Percentiles rank a stretch among this genome's conserved stretches.
Evolutionary conservation across 2,329 filamentous ascomycete genomes (phyloP).

Genomic region (Botryosphaeria agaves): DNA sequence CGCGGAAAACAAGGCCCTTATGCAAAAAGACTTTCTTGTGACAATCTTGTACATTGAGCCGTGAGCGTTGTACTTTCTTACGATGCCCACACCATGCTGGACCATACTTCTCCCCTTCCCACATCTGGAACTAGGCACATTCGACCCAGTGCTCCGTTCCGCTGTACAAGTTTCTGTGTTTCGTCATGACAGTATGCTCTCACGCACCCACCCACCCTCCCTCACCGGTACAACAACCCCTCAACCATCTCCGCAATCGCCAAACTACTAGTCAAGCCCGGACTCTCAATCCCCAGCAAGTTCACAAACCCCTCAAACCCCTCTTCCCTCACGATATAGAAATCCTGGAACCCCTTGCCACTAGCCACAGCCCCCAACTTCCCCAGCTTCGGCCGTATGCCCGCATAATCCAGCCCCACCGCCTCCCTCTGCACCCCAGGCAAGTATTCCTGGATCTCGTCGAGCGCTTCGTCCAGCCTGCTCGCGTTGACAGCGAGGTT

Average conservation of each 20-base stretch:
- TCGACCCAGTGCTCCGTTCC: too few relatives aligned
- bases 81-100: too few relatives aligned
- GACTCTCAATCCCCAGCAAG: constrained; percentile 82
- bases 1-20: too few relatives aligned
- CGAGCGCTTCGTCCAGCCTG: constrained; percentile 48
- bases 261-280: constrained; percentile 71
- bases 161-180: too few relatives aligned
- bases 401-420: constrained; percentile 71
- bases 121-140: too few relatives aligned
- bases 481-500: constrained; percentile 50
- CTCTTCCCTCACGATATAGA: constrained; percentile 60
- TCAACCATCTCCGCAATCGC: constrained; percentile 71
- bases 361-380: constrained; percentile 43
- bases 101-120: too few relatives aligned
- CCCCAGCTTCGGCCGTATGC: constrained; percentile 74
- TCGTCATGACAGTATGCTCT: too few relatives aligned
- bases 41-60: too few relatives aligned
- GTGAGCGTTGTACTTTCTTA: too few relatives aligned
- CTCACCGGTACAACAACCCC: constrained; percentile 29
- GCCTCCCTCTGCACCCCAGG: constrained; percentile 50
- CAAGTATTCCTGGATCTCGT: constrained; percentile 63
- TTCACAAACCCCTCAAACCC: constrained; percentile 76
- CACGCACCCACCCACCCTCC: too few relatives aligned
- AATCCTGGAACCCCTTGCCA: constrained; percentile 60
- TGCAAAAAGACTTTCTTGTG: too few relatives aligned